Percentiles rank a stretch among this genome's conserved stretches.
These are phyloP conservation scores for Graphium sp. DNA, from an alignment of 2,329 filamentous ascomycete species.

Conservation along the genomic window DNA sequence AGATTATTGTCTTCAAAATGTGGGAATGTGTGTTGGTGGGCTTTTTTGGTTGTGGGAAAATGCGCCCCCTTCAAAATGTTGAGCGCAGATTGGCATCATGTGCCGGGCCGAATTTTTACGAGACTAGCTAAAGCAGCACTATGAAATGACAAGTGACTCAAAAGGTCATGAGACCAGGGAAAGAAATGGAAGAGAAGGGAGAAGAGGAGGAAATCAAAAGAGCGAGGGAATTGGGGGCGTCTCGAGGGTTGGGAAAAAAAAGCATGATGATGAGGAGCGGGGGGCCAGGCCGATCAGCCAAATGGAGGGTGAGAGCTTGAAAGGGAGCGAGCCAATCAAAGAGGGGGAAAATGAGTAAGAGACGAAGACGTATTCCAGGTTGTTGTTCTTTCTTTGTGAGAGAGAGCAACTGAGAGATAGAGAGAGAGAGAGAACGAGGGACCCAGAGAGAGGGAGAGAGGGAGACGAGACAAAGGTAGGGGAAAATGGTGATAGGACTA, in stretches of 20 bases:
- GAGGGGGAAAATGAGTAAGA: conserved; percentile 3
- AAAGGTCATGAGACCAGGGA: neutral
- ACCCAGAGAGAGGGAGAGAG: neutral
- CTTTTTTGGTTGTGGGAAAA: neutral
- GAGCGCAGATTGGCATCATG: neutral
- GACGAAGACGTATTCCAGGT: neutral
- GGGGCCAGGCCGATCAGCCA: neutral
- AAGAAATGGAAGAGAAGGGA: conserved; percentile 3
- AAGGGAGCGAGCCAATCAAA: conserved; percentile 2
- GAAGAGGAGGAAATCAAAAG: neutral
- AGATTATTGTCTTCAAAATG: neutral
- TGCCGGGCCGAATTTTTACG: neutral
- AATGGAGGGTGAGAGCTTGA: neutral
- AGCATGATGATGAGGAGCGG: conserved; percentile 1
- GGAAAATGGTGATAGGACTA: neutral
- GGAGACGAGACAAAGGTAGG: neutral
- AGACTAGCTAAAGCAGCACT: neutral
- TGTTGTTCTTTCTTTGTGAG: neutral
- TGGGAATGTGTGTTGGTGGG: neutral
- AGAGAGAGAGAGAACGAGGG: neutral
- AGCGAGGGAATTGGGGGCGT: too few species aligned
- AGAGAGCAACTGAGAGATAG: conserved; percentile 1
- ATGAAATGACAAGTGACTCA: conserved; percentile 4
- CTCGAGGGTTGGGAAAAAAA: conserved; percentile 3
- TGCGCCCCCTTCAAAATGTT: conserved; percentile 1